These are phyloP conservation scores for Xylaria intraflava DNA, from an alignment of 495 filamentous ascomycete genomes.

Conservation along the genomic window DNA sequence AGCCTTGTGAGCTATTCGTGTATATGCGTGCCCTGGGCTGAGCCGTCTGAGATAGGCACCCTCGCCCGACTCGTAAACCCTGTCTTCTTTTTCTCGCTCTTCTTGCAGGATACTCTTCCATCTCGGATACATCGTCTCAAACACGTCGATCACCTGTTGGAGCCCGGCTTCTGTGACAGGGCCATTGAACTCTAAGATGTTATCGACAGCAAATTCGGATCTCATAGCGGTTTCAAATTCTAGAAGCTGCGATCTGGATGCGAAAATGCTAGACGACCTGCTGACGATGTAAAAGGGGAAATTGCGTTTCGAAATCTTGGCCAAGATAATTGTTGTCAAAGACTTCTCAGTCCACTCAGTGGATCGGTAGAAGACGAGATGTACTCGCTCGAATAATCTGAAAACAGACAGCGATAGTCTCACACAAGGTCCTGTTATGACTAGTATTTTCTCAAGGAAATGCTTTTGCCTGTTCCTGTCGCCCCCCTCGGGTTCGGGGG, in stretches of 20 bases:
- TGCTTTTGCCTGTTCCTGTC: constrained; percentile 37
- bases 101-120: constrained; percentile 70
- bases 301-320: constrained; percentile 76
- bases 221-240: constrained; percentile 87
- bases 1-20: constrained; percentile 81
- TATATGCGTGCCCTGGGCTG: constrained; percentile 89
- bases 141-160: constrained; percentile 56
- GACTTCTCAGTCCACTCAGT: constrained; percentile 98
- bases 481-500: constrained; percentile 13
- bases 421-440: constrained; percentile 75
- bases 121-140: constrained; percentile 68
- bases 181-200: constrained; percentile 79
- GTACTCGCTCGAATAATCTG: constrained; percentile 85
- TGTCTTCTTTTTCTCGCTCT: constrained; percentile 75
- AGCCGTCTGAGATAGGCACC: constrained; percentile 88
- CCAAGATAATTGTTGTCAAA: constrained; percentile 88
- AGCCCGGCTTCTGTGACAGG: constrained; percentile 57
- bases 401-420: constrained; percentile 67
- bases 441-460: constrained; percentile 62
- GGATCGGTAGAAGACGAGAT: constrained; percentile 91
- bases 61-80: constrained; percentile 75
- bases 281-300: constrained; percentile 89
- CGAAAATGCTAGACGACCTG: constrained; percentile 82
- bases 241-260: constrained; percentile 63
- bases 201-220: constrained; percentile 77